Evolutionary conservation across 768 basidiomycete species (phyloP).

Genomic region (Phaeotremella fagi): DNA sequence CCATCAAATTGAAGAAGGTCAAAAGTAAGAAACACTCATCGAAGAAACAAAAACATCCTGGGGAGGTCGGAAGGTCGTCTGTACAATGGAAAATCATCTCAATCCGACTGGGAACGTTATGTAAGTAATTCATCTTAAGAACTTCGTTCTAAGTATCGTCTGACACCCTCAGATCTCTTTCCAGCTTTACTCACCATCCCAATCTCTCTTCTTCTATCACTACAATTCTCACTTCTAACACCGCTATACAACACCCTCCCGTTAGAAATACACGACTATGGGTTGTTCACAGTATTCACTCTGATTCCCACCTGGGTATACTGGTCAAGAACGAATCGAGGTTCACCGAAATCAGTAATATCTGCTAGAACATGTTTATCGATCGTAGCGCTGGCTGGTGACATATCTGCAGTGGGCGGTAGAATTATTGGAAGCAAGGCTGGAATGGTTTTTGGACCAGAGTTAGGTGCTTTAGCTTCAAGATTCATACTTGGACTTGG

Average conservation of each 20-base stretch:
- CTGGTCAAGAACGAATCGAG: slow-evolving; percentile 9
- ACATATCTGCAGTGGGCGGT: slow-evolving; percentile 23
- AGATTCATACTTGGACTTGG: slow-evolving; percentile 17
- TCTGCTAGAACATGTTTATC: slow-evolving; percentile 26
- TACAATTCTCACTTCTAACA: slow-evolving; percentile 21
- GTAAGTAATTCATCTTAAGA: neutral
- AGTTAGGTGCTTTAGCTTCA: slow-evolving; percentile 23
- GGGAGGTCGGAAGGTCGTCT: too few species aligned
- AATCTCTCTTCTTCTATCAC: slow-evolving; percentile 22
- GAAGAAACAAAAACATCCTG: too few species aligned
- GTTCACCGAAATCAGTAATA: slow-evolving; percentile 4
- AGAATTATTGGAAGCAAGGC: slow-evolving; percentile 17
- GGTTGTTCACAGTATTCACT: slow-evolving; percentile 9
- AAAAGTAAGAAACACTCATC: too few species aligned
- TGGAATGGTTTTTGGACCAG: slow-evolving; percentile 19
- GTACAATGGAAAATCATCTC: too few species aligned
- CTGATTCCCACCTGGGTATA: slow-evolving; percentile 15
- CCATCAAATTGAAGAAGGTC: too few species aligned
- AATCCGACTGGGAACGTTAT: slow-evolving; percentile 9
- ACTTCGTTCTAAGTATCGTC: too few species aligned
- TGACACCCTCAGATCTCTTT: slow-evolving; percentile 18
- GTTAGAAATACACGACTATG: slow-evolving; percentile 15
- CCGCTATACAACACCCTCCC: slow-evolving; percentile 37
- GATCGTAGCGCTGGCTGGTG: slow-evolving; percentile 23
- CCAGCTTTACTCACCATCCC: slow-evolving; percentile 19